Percentiles rank a stretch among this genome's conserved stretches.
These are phyloP conservation scores for Monosporascus ibericus DNA, from an alignment of 2,329 filamentous ascomycete species.

Conservation along the genomic window DNA sequence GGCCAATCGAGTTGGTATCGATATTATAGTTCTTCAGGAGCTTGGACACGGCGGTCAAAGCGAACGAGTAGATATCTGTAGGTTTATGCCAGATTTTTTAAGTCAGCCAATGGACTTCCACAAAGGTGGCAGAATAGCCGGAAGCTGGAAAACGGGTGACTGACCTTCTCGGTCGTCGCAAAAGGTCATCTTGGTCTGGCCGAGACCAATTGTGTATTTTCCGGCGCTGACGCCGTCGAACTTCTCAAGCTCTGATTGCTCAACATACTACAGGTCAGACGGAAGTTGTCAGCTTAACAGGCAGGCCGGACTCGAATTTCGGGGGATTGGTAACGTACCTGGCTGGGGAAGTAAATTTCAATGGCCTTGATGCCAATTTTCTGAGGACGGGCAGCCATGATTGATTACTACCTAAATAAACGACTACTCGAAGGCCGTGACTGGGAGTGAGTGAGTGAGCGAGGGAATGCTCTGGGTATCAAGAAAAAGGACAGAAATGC, in stretches of 20 bases:
- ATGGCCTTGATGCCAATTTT: conserved; percentile 93
- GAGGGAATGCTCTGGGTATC: neutral
- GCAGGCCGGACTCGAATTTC: conserved; percentile 8
- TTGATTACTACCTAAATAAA: conserved; percentile 10
- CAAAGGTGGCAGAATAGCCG: neutral
- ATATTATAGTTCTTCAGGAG: conserved; percentile 79
- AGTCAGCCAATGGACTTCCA: conserved; percentile 7
- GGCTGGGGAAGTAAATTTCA: conserved; percentile 80
- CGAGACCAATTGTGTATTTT: conserved; percentile 88
- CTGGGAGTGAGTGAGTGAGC: neutral
- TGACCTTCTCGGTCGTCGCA: conserved; percentile 83
- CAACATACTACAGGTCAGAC: conserved; percentile 59
- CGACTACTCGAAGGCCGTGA: conserved; percentile 1
- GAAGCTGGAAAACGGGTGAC: conserved; percentile 19
- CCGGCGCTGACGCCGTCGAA: conserved; percentile 77
- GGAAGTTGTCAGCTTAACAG: conserved; percentile 13
- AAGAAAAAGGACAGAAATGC: neutral
- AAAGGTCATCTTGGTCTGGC: conserved; percentile 89
- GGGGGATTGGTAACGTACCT: conserved; percentile 50
- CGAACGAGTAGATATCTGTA: conserved; percentile 80
- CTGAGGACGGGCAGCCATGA: conserved; percentile 70
- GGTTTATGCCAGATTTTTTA: conserved; percentile 6
- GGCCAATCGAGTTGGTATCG: conserved; percentile 70
- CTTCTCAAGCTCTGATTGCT: conserved; percentile 77
- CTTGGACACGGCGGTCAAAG: conserved; percentile 70